Evolutionary conservation across 345 rosid species (phyloP).

Genomic region (Toxicodendron radicans): DNA sequence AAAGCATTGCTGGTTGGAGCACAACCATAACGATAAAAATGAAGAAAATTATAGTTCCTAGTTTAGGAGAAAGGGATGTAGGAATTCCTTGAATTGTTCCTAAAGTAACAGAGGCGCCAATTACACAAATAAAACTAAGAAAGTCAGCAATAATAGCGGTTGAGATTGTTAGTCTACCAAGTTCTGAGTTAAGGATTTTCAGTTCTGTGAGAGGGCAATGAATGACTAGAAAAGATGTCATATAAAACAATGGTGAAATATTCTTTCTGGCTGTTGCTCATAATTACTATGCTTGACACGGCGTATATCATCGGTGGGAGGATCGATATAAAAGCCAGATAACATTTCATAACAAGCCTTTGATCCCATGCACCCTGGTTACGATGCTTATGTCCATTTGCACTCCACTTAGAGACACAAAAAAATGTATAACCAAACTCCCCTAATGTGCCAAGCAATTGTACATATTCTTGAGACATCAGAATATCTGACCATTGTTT

Average conservation of each 20-base stretch:
- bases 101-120: background rate
- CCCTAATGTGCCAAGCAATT: conserved; percentile 8
- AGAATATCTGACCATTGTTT: background rate
- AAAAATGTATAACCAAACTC: conserved; percentile 25
- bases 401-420: conserved; percentile 21
- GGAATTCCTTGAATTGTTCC: background rate
- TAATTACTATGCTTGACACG: too few relatives aligned
- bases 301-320: background rate
- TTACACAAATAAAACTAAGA: background rate
- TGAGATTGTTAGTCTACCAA: conserved; percentile 24
- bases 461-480: background rate
- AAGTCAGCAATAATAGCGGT: conserved; percentile 15
- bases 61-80: accelerated
- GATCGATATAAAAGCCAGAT: conserved; percentile 11
- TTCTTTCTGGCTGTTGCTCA: background rate
- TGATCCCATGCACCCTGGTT: conserved; percentile 13
- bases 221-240: conserved; percentile 25
- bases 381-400: conserved; percentile 26
- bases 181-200: conserved; percentile 26
- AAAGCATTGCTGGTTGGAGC: background rate
- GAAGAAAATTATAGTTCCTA: background rate
- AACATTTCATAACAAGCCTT: conserved; percentile 16
- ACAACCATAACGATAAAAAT: background rate
- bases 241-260: background rate
- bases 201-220: conserved; percentile 16